Evolutionary conservation across 768 basidiomycete species (phyloP), one percentile per base, ranked within the genome.

Genomic region (Mycena vulgaris): DNA sequence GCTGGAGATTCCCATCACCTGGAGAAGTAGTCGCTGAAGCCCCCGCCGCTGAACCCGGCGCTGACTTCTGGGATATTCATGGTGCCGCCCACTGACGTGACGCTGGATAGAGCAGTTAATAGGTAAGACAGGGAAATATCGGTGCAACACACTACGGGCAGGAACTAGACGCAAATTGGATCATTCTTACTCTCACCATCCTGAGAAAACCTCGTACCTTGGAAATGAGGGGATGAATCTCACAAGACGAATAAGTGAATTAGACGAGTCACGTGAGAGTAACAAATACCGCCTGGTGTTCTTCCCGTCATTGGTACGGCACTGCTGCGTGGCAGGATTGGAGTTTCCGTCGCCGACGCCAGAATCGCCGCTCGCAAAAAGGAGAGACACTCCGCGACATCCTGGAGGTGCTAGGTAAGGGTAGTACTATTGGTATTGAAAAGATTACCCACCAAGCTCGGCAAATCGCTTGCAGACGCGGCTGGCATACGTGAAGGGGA

Each of bases 31-130:
- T 91, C 83, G 76, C 91, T 92, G 81, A 93, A 94, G 3, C 93
- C 92, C 39, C 93, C 93, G 1, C 92, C 91, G 16, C 91, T 92
- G 81, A 93, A 91, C 70, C 60, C 77, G 0, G 85, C 87, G 0
- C 88, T 89, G 17, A 83, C 83, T 77, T 94, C 93, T 0, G 91
- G 92, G 57, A 92, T 79, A 45, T 80, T 69, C 27, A 78, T 78
- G 1, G 93, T 93, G 11, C 88, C 93, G 9, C 93, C 93, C 3
- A 95, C 92, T 3, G 90, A 70, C 5, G 93, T 95, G 23, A 93
- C 90, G 70, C 92, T 93, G 60, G 1, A 51, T 21, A 31, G 27
- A 11, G 11, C n/a, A 57, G 64, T 52, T 39, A 70, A 47, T 3
- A 35, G 33, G 35, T 10, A 28, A 35, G 27, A 31, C n/a, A 11